A percentile compares a stretch with the other conserved stretches of the same genome.
These are phyloP conservation scores for Excoecaria cochinchinensis DNA, from an alignment of 345 rosid species.

Conservation along the genomic window DNA sequence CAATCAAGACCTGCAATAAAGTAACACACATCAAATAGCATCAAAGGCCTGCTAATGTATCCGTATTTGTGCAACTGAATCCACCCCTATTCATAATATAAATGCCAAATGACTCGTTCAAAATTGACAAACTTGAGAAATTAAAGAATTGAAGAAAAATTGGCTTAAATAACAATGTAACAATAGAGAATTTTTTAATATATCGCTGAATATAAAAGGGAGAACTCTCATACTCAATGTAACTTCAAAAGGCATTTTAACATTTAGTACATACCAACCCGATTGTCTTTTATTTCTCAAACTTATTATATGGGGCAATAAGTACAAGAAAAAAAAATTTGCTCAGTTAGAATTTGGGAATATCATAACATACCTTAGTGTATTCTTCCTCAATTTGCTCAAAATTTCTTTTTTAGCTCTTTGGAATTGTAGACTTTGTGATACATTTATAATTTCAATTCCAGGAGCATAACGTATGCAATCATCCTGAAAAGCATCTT, in stretches of 20 bases:
- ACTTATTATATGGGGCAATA: not conserved
- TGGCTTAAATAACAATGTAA: not conserved
- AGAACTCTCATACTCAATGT: not conserved
- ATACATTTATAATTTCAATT: slow-evolving; percentile 85
- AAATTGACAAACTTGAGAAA: too few relatives aligned
- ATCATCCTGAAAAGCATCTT: slow-evolving; percentile 88
- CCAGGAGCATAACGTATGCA: slow-evolving; percentile 94
- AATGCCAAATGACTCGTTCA: too few relatives aligned
- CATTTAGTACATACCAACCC: not conserved
- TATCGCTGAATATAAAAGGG: not conserved
- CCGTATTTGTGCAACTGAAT: too few relatives aligned
- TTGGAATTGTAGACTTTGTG: slow-evolving; percentile 83
- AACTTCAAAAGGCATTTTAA: slow-evolving; percentile 1
- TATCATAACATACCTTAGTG: slow-evolving; percentile 34
- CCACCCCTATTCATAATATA: too few relatives aligned
- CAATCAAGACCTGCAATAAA: slow-evolving; percentile 65
- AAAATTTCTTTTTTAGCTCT: slow-evolving; percentile 72
- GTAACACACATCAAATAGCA: slow-evolving; percentile 6
- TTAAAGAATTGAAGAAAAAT: not conserved
- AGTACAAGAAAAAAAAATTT: not conserved
- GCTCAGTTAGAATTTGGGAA: not conserved
- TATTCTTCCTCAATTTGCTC: slow-evolving; percentile 97
- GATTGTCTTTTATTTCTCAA: not conserved
- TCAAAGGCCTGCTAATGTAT: not conserved
- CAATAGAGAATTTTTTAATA: not conserved